Conservation (phyloP, 208 protist species). For the Leishmania major region DNA sequence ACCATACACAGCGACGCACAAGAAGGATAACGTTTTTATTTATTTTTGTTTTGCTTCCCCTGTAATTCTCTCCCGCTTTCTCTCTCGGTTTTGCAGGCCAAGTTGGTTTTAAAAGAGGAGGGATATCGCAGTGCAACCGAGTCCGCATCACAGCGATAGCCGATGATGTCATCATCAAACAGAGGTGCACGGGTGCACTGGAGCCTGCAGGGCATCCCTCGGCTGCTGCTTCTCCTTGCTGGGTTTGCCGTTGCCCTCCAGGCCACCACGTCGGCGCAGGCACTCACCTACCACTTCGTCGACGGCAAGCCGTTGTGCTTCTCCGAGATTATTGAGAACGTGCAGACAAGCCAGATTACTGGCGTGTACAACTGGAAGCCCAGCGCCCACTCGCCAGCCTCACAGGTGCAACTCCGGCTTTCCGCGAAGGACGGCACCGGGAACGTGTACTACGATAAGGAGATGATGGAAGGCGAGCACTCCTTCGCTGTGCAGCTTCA, state of each 20-base stretch:
- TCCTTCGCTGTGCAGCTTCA: slow-evolving; percentile 21
- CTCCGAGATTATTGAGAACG: slow-evolving; percentile 47
- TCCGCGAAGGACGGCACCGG: slow-evolving; percentile 11
- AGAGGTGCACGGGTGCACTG: background rate
- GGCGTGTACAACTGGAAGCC: slow-evolving; percentile 49
- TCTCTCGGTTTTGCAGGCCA: background rate
- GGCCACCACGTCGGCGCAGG: slow-evolving; percentile 12
- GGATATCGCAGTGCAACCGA: background rate
- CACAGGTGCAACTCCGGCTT: slow-evolving; percentile 10
- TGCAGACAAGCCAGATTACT: slow-evolving; percentile 33
- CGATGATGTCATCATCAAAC: background rate
- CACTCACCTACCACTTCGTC: slow-evolving; percentile 48
- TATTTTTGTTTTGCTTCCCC: background rate
- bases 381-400: background rate
- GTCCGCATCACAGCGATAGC: background rate
- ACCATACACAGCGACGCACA: background rate
- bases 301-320: slow-evolving; percentile 62
- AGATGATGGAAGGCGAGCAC: slow-evolving; percentile 32
- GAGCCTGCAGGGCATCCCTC: background rate
- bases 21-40: background rate
- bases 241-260: slow-evolving; percentile 1
- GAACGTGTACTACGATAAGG: slow-evolving; percentile 15
- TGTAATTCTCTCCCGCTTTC: background rate
- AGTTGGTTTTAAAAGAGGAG: no score
- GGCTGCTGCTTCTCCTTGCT: slow-evolving; percentile 6